phyloP scores from a whole-genome alignment of 73 alveolate genomes.

The Urostyla sp. region DNA sequence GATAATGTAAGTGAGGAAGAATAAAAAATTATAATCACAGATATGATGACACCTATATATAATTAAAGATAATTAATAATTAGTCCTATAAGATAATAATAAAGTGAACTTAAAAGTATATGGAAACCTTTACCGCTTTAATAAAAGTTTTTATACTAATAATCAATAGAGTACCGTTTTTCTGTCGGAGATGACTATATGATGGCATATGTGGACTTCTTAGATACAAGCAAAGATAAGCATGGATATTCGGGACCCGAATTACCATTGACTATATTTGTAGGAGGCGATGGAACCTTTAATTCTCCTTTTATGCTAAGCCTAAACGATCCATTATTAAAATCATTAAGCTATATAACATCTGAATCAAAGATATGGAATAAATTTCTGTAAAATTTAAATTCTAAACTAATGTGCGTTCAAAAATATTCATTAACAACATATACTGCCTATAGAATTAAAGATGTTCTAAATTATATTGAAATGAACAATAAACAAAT shows the following conservation, averaged over 20 bases:
- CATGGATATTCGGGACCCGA: conserved; percentile 56
- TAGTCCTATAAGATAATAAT: too few species aligned
- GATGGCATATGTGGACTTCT: conserved; percentile 65
- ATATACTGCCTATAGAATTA: neutral
- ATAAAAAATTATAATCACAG: too few species aligned
- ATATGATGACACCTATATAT: too few species aligned
- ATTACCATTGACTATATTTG: conserved; percentile 49
- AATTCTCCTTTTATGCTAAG: conserved; percentile 46
- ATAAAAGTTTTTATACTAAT: too few species aligned
- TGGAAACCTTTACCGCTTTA: too few species aligned
- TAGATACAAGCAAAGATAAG: conserved; percentile 57
- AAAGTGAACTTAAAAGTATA: too few species aligned
- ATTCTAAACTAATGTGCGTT: neutral
- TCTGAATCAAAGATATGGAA: conserved; percentile 46
- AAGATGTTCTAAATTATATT: neutral
- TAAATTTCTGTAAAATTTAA: conserved; percentile 12
- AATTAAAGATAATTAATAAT: too few species aligned
- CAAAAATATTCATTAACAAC: conserved; percentile 5
- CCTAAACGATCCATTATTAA: conserved; percentile 55
- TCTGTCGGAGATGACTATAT: conserved; percentile 49
- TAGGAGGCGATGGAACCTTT: conserved; percentile 65
- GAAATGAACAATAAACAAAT: neutral
- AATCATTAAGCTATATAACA: conserved; percentile 37
- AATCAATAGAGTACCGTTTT: conserved; percentile 50
- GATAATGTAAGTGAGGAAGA: too few species aligned